Evolutionary conservation across 2,329 filamentous ascomycete genomes (phyloP), one percentile per base, ranked within the genome.

Genomic region (Dactylella cylindrospora): DNA sequence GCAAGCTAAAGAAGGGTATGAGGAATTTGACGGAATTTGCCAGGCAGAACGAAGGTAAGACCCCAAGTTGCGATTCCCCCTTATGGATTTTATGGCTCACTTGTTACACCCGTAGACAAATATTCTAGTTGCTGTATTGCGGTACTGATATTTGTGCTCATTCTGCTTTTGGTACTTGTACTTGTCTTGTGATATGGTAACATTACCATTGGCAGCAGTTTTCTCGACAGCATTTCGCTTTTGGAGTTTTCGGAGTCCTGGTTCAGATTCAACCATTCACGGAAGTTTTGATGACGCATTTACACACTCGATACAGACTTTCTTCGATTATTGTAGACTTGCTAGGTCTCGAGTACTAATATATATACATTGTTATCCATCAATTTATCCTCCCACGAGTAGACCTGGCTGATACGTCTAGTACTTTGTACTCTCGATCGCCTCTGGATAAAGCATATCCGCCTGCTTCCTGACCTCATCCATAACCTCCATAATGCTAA

Each of bases 21-120:
- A 85, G 88, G 74, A 91, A 87, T 76, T 82, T 98, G 69, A 83
- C 84, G 66, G 82, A 86, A 73, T 85, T 98, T 57, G 87, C 96
- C 70, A 81, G 84, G 72, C 81, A 84, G 74, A 97, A 95, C 73
- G 93, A 98, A 79, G 93, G 95, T 80, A 77, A 78, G 69, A 78
- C 76, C 13, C 28, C 22, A 28, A n/a, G 20, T 22, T 15, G 9
- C 29, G 28, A 9, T 57, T 39, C n/a, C 54, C 29, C 23, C 41
- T 67, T 44, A 50, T 46, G 32, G 66, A 68, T 57, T 69, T 59
- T 39, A 47, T 40, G 25, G 12, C 23, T 31, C 23, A 45, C 38
- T 10, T 23, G 23, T 5, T 31, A 22, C 9, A 17, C 25, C 3
- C 31, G 2, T 17, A 55, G 59, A 57, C 23, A 55, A 46, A 46